Evolutionary conservation across 345 rosid genomes (phyloP).

Genomic region (Gossypium anomalum): DNA sequence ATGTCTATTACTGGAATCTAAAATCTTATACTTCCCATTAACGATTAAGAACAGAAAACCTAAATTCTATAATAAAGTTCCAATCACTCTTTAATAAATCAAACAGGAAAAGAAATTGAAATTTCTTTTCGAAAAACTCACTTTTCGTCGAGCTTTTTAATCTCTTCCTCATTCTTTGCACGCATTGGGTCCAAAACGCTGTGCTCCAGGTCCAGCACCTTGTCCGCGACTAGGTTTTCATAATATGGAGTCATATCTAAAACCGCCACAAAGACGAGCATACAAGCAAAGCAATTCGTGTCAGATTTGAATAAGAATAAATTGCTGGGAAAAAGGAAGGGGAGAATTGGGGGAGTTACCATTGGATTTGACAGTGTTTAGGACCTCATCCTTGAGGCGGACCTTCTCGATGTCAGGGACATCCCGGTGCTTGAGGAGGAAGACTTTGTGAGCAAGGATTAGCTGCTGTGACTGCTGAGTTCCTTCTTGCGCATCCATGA

Average conservation of each 20-base stretch:
- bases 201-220: constrained; percentile 66
- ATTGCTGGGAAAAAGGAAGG: neutral
- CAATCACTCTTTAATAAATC: too few relatives aligned
- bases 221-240: constrained; percentile 69
- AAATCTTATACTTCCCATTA: too few relatives aligned
- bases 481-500: constrained; percentile 82
- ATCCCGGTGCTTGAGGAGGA: constrained; percentile 71
- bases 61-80: too few relatives aligned
- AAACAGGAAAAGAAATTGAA: too few relatives aligned
- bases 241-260: constrained; percentile 83
- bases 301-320: neutral
- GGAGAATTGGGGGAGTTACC: constrained; percentile 33
- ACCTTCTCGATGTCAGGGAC: constrained; percentile 91
- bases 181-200: constrained; percentile 62
- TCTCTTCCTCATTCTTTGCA: constrained; percentile 60
- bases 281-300: constrained; percentile 9
- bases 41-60: too few relatives aligned
- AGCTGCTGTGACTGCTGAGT: constrained; percentile 84
- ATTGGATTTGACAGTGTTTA: constrained; percentile 60
- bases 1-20: too few relatives aligned
- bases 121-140: constrained; percentile 28
- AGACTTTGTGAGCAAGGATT: constrained; percentile 65
- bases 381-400: constrained; percentile 78
- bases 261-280: neutral
- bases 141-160: constrained; percentile 88